A percentile compares a stretch with the other conserved stretches of the same genome.
phyloP scores from a whole-genome alignment of 2,329 filamentous ascomycete genomes.

The Septoria petroselini region DNA sequence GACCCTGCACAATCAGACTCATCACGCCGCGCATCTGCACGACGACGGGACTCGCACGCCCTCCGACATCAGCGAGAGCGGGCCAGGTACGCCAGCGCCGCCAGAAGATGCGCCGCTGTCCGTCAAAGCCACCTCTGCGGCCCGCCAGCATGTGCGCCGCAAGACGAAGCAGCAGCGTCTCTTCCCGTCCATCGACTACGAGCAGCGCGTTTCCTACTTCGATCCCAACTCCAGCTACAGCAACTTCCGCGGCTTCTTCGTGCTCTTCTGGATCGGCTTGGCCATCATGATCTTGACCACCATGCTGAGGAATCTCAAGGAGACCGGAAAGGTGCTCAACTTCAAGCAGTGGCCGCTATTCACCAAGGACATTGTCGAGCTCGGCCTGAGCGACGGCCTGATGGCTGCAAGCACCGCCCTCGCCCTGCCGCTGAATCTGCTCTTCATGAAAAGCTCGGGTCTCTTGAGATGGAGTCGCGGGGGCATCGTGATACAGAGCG shows the following conservation, averaged over 20 bases:
- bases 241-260: slow-evolving; percentile 96
- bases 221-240: slow-evolving; percentile 87
- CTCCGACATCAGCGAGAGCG: slow-evolving; percentile 23
- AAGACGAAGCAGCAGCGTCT: slow-evolving; percentile 66
- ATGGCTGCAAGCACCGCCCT: slow-evolving; percentile 54
- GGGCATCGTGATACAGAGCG: slow-evolving; percentile 78
- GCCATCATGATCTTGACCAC: slow-evolving; percentile 96
- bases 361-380: slow-evolving; percentile 81
- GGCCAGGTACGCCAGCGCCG: slow-evolving; percentile 68
- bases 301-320: slow-evolving; percentile 89
- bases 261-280: slow-evolving; percentile 94
- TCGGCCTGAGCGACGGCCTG: slow-evolving; percentile 75
- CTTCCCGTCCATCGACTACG: slow-evolving; percentile 91
- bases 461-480: slow-evolving; percentile 56
- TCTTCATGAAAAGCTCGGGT: slow-evolving; percentile 35
- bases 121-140: slow-evolving; percentile 77
- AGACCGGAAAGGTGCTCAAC: slow-evolving; percentile 82
- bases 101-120: slow-evolving; percentile 91
- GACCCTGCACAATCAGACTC: slow-evolving; percentile 26
- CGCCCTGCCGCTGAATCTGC: slow-evolving; percentile 19
- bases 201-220: slow-evolving; percentile 88
- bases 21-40: slow-evolving; percentile 24
- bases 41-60: slow-evolving; percentile 16
- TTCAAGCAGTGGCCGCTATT: slow-evolving; percentile 86
- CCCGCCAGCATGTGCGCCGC: slow-evolving; percentile 71